These are phyloP conservation scores for Agroathelia rolfsii DNA, from an alignment of 1,284 basidiomycete species.

Conservation along the genomic window DNA sequence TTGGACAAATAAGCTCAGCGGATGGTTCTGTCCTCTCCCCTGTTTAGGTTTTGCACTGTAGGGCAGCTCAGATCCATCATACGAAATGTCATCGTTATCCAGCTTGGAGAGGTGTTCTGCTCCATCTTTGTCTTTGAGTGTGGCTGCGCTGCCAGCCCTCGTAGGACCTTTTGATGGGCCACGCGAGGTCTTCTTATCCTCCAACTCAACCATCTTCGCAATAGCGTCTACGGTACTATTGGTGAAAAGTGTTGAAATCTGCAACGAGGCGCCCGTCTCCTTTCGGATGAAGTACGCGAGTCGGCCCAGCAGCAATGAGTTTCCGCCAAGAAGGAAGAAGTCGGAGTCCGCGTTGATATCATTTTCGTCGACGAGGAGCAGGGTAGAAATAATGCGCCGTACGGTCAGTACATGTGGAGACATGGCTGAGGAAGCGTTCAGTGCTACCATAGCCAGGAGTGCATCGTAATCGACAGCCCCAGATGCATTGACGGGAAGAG, in stretches of 20 bases:
- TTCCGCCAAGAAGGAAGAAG: constrained; percentile 37
- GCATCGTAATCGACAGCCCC: constrained; percentile 25
- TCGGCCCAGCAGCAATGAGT: constrained; percentile 34
- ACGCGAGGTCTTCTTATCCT: too few species aligned
- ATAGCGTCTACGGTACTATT: constrained; percentile 33
- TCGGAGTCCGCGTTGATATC: constrained; percentile 29
- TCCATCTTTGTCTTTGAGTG: too few species aligned
- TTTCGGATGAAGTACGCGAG: constrained; percentile 31
- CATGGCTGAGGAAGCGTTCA: constrained; percentile 21
- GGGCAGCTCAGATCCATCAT: too few species aligned
- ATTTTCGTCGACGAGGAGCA: constrained; percentile 25
- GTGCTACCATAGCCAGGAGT: constrained; percentile 24
- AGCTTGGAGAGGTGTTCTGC: too few species aligned
- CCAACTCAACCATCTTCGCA: constrained; percentile 25
- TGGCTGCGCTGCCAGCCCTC: too few species aligned
- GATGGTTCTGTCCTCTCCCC: constrained; percentile 25
- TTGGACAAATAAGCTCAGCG: constrained; percentile 28
- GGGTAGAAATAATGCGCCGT: constrained; percentile 30
- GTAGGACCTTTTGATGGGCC: too few species aligned
- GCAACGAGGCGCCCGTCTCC: constrained; percentile 26
- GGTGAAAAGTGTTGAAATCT: constrained; percentile 29
- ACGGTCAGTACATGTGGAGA: constrained; percentile 24
- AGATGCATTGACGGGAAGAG: constrained; percentile 14
- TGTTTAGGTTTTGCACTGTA: too few species aligned
- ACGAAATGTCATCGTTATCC: too few species aligned